Conservation (phyloP, 495 filamentous ascomycete species). For the Amniculicola lignicola region DNA sequence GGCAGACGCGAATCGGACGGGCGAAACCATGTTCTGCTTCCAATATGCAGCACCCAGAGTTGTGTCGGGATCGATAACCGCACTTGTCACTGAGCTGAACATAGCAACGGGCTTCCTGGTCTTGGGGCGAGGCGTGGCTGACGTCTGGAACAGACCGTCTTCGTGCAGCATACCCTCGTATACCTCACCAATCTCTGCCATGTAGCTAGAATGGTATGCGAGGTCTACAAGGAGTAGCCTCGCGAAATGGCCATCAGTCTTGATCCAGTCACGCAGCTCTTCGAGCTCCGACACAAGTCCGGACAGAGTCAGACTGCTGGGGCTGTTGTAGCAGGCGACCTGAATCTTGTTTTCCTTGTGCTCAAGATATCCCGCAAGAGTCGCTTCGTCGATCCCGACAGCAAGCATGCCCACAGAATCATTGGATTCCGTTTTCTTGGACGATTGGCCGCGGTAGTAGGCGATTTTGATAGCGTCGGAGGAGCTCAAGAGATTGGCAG, state of each 20-base stretch:
- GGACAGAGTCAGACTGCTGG: conserved; percentile 1
- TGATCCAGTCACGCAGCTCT: background rate
- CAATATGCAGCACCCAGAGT: conserved; percentile 22
- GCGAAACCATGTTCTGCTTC: conserved; percentile 8
- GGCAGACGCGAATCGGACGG: conserved; percentile 52
- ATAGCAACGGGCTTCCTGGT: background rate
- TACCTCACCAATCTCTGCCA: conserved; percentile 30
- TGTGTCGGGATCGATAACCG: conserved; percentile 31
- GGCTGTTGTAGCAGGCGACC: conserved; percentile 9
- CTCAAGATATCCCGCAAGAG: background rate
- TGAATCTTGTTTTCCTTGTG: background rate
- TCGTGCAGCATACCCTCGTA: conserved; percentile 18
- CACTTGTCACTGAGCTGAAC: background rate
- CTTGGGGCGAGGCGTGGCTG: no score
- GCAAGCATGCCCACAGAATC: conserved; percentile 6
- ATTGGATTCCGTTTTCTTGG: background rate
- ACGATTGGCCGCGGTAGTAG: conserved; percentile 1
- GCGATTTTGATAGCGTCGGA: conserved; percentile 9
- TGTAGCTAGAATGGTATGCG: conserved; percentile 42
- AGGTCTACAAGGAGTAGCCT: conserved; percentile 33
- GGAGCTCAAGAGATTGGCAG: background rate
- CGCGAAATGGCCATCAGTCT: conserved; percentile 17
- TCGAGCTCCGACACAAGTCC: background rate
- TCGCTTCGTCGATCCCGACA: conserved; percentile 1
- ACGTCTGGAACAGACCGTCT: background rate